phyloP scores from a whole-genome alignment of 1,139 yeast species.

The Kodamaea plutei region DNA sequence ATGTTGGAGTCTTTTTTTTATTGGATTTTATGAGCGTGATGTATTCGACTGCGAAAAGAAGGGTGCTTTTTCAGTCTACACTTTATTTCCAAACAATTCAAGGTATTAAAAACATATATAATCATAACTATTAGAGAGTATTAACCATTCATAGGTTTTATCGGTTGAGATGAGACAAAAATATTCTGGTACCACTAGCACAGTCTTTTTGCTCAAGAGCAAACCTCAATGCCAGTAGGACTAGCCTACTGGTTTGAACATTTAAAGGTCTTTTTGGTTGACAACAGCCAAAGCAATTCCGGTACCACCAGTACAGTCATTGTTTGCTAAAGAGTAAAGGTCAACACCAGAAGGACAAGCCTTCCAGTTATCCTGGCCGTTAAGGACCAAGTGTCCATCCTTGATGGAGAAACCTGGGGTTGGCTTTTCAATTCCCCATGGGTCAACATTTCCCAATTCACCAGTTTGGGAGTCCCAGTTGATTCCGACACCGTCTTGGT shows the following conservation, averaged over 20 bases:
- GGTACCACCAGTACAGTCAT: slow-evolving; percentile 25
- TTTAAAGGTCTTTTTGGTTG: slow-evolving; percentile 1
- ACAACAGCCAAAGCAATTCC: slow-evolving; percentile 19
- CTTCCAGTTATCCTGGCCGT: slow-evolving; percentile 19
- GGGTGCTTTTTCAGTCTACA: too few relatives aligned
- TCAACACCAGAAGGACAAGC: slow-evolving; percentile 27
- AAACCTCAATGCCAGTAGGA: neutral
- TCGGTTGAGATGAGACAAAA: too few relatives aligned
- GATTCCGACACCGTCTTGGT: slow-evolving; percentile 23
- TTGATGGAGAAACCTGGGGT: slow-evolving; percentile 21
- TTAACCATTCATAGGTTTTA: too few relatives aligned
- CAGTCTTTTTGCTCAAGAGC: neutral
- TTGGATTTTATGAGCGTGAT: too few relatives aligned
- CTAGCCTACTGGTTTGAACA: too few relatives aligned
- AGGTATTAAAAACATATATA: too few relatives aligned
- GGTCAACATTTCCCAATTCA: slow-evolving; percentile 26
- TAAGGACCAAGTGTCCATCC: slow-evolving; percentile 18
- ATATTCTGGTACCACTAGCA: neutral
- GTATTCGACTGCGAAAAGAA: too few relatives aligned
- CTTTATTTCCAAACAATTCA: too few relatives aligned
- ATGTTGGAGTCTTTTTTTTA: too few relatives aligned
- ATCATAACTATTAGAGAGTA: too few relatives aligned
- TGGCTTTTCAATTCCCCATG: slow-evolving; percentile 23
- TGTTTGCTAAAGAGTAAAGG: slow-evolving; percentile 22
- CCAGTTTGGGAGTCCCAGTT: slow-evolving; percentile 22